Percentiles rank a stretch among this genome's conserved stretches.
Conservation (phyloP, 140 eudicot species). For the Erigeron philadelphicus region DNA sequence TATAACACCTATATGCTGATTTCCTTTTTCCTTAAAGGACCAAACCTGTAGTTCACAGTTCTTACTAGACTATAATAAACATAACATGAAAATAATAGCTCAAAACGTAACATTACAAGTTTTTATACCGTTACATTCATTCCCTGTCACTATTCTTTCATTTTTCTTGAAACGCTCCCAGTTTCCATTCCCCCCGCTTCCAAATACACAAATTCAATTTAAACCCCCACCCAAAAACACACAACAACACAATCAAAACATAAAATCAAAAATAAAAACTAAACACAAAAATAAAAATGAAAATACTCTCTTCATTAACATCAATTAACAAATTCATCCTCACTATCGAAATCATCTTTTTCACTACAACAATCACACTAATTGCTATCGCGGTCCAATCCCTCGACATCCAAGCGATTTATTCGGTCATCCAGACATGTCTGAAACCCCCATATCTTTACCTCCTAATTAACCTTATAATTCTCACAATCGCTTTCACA, state of each 20-base stretch:
- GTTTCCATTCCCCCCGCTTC: neutral
- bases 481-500: constrained; percentile 32
- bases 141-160: neutral
- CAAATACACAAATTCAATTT: neutral
- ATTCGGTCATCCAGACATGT: constrained; percentile 20
- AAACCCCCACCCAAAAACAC: neutral
- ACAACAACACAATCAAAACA: too few relatives aligned
- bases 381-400: neutral
- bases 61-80: neutral
- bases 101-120: neutral
- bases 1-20: too few relatives aligned
- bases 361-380: neutral
- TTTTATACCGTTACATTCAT: neutral
- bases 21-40: neutral
- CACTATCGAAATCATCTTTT: neutral
- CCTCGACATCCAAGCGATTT: constrained; percentile 21
- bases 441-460: constrained; percentile 43
- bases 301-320: neutral
- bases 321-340: neutral
- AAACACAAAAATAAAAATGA: neutral
- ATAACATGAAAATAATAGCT: neutral
- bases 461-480: constrained; percentile 43
- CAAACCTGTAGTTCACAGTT: neutral
- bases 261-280: neutral
- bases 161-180: neutral